Evolutionary conservation across 1,139 yeast genomes (phyloP), one percentile per base, ranked within the genome.

Genomic region (Chernovozyma aurita): DNA sequence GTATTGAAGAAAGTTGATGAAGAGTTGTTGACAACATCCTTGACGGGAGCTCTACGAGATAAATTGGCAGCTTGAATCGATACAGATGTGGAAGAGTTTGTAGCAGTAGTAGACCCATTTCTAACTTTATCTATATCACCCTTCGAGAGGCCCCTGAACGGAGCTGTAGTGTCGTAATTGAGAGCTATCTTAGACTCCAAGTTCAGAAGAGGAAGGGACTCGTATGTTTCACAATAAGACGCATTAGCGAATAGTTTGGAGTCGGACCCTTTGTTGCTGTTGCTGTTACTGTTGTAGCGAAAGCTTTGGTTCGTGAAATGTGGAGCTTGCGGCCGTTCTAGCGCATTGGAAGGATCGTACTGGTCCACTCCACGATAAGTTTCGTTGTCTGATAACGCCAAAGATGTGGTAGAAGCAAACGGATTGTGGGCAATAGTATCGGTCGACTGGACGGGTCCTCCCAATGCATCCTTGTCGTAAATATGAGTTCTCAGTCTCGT

Each of bases 401-500:
- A 26, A 13, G 28, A 7, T 6, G 28, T 26, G 8, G 28, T 7
- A 16, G 17, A 13, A 13, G 11, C 9, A 25, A 62, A 47, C 17
- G 65, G 63, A 41, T 62, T 60, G 34, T 46, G 49, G 25, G 49
- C 52, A 26, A 62, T 52, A 7, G 9, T 58, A 31, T 42, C 37
- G 21, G 35, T 40, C 34, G 50, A 52, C 42, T 65, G 47, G 16
- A 65, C 28, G 6, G 51, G 13, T 70, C 71, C 40, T 57, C 56
- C 32, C 61, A 65, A 30, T 63, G 43, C 33, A 65, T 54, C 42
- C 60, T 63, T 31, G 50, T 46, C 45, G 56, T 59, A 15, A 72
- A 58, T 45, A 60, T 65, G 50, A 76, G 80, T 47, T 75, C 64
- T 26, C 28, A 26, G 28, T 6, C 11, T 13, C 9, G 6, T 26